Evolutionary conservation across 2,329 filamentous ascomycete species (phyloP), one percentile per base, ranked within the genome.

Genomic region (Daldinia eschscholtzii): DNA sequence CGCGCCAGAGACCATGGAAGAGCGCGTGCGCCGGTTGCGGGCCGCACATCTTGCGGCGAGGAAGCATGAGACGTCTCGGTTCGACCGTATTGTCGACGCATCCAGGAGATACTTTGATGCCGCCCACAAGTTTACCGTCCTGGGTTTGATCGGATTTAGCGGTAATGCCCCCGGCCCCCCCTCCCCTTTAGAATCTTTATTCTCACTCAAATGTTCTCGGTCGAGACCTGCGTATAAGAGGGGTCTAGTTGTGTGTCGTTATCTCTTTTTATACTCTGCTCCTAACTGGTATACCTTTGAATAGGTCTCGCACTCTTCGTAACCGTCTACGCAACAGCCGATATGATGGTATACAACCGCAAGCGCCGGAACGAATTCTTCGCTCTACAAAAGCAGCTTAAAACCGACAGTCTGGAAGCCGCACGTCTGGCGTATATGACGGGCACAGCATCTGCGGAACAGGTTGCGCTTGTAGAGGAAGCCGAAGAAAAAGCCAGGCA

Each of bases 21-120:
- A 93, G 81, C 89, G 90, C 74, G 91, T 93, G 39, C 86, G 88
- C 71, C 85, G 91, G 67, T 81, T 93, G 75, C 85, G 91, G 61
- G 89, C 89, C 52, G 89, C 90, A 68, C 89, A 91, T 77, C 84
- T 89, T 65, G 88, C 88, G n/a, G 89, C 90, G 52, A 87, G 88
- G 79, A 84, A 86, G 73, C 87, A 89, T 23, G 81, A 85, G 75
- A 78, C 87, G 53, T 89, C 87, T 70, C 80, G 77, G 67, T 79
- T 86, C 63, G 87, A 89, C 76, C 80, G 79, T 60, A 61, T 88
- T 44, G 79, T 89, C 59, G 82, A 83, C 65, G 76, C 72, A 35
- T 83, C 85, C 63, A 79, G 87, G 70, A 80, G 82, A 35, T 80
- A 87, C 72, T 82, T 89, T 65, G 87, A 89, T 73, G 83, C 83